Conservation (phyloP, 192 early-diverging fungal genomes). For the Coemansia erecta region DNA sequence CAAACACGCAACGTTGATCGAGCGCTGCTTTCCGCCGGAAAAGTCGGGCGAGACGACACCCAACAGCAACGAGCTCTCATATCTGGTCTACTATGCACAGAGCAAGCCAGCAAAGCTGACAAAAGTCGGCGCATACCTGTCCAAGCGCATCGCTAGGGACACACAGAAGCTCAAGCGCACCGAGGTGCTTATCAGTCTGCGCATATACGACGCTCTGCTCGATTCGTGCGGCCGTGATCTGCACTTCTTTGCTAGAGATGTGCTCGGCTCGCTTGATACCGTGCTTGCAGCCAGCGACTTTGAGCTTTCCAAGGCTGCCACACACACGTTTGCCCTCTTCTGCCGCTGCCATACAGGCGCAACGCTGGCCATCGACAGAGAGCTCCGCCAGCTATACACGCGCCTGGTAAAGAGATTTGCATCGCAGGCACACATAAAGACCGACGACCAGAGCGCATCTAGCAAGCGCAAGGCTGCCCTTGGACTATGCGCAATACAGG, state of each 20-base stretch:
- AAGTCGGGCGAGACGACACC: conserved; percentile 49
- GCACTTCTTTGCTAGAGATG: conserved; percentile 78
- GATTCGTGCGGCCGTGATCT: conserved; percentile 69
- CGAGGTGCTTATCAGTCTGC: conserved; percentile 71
- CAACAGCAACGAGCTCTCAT: conserved; percentile 77
- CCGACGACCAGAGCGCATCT: background rate
- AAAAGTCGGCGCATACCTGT: conserved; percentile 84
- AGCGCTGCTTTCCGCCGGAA: conserved; percentile 68
- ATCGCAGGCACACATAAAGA: conserved; percentile 26
- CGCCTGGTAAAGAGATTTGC: conserved; percentile 58
- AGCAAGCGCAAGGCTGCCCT: conserved; percentile 31
- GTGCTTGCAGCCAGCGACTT: conserved; percentile 57
- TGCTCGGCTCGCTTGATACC: conserved; percentile 70
- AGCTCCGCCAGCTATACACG: conserved; percentile 59
- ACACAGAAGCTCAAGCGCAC: conserved; percentile 57
- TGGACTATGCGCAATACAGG: conserved; percentile 65
- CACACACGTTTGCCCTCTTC: conserved; percentile 70
- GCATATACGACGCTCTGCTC: conserved; percentile 74
- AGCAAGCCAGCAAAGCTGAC: conserved; percentile 85
- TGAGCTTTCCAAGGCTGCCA: conserved; percentile 61
- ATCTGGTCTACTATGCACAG: conserved; percentile 84
- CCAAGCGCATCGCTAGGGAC: conserved; percentile 67
- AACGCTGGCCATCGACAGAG: conserved; percentile 67
- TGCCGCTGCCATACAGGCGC: conserved; percentile 68
- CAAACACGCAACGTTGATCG: conserved; percentile 76